Base-by-base conservation (phyloP, 2,329 filamentous ascomycete species). In the Ophiocordyceps australis region DNA sequence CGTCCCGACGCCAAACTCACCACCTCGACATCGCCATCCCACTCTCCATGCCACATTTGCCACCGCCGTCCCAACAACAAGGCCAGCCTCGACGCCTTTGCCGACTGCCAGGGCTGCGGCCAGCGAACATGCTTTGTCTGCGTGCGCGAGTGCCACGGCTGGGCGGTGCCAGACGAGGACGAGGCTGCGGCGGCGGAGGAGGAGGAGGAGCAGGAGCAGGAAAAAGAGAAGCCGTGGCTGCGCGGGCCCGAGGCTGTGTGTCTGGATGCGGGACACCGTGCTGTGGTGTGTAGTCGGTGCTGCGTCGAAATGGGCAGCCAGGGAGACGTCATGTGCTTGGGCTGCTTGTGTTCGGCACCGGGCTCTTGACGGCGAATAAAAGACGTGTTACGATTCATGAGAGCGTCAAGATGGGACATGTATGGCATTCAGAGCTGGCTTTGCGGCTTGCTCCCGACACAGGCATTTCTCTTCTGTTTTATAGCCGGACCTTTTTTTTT, bases 41-140 rank as follows among this genome's bases (percentile, higher is more conserved):
- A n/a, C n/a, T n/a, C 49, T 20, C 61, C 72, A 1, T 80, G 74
- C 43, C 69, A 78, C 48, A 65, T 77, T 34, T 80, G 74, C 54
- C 63, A 65, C 38, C 63, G 70, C 22, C 62, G 63, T 28, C 74
- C 74, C 2, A 72, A 59, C 27, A 68, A 68, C 36, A 74, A 66
- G 41, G 59, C 59, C 5, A 71, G 79, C 29, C 57, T 79, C 18
- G 71, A 76, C 43, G 66, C 64, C 8, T 78, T 70, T 40, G 62
- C 69, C 24, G 57, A 69, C 37, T 80, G 74, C 42, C 52, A 64
- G 35, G 59, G 64, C 10, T 80, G 74, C 40, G 54, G 58, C 8
- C 52, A 63, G 33, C 57, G 71, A 22, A 66, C 73, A 1, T 80
- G 74, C 42, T 78, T 65, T 39, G 57, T 80, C n/a, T 80, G 74